Evolutionary conservation across 352 stramenopile species (phyloP), one percentile per base, ranked within the genome.

Genomic region (Phytophthora melonis): DNA sequence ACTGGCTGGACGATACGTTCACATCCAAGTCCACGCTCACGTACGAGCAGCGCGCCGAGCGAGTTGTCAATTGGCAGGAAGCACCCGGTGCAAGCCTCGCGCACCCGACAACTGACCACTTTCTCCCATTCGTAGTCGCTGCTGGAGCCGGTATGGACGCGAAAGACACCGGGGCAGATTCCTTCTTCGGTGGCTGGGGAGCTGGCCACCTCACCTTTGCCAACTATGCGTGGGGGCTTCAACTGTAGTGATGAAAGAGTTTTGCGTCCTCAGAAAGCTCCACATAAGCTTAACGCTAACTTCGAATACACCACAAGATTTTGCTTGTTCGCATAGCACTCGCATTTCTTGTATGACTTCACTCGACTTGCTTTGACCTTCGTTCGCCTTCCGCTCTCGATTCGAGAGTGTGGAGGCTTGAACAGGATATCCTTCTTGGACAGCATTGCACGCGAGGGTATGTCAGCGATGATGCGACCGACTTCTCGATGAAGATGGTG

Each of bases 61-160:
- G 70, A 41, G 63, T 81, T 16, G 52, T 61, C 36, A 64, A 70
- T 18, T 86, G 82, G 82, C 27, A 66, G 4, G 62, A 56, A 13
- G 79, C 75, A 0, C 78, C 82, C 3, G 70, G 65, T 27, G 79
- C 76, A 1, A 58, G 56, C 11, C 25, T 5, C 25, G 25, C 25
- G 25, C 25, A 30, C 25, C 25, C 25, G 25, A 77, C 72, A 14
- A 72, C 77, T 0, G 79, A 87, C 52, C 83, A 87, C 63, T 79
- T 90, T 55, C 41, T 78, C 8, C 73, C 82, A 23, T 81, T 89
- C 25, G 55, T 83, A 1, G 74, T 89, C 13, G 66, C 75, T 14
- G 78, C 77, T 10, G 79, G 77, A 21, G 77, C 79, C 11, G 80
- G 78, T 0, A 77, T 87, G 58, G 72, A 85, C n/a, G 76, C 86